phyloP scores from a whole-genome alignment of 2,329 filamentous ascomycete species.

The Fusarium papillatum region DNA sequence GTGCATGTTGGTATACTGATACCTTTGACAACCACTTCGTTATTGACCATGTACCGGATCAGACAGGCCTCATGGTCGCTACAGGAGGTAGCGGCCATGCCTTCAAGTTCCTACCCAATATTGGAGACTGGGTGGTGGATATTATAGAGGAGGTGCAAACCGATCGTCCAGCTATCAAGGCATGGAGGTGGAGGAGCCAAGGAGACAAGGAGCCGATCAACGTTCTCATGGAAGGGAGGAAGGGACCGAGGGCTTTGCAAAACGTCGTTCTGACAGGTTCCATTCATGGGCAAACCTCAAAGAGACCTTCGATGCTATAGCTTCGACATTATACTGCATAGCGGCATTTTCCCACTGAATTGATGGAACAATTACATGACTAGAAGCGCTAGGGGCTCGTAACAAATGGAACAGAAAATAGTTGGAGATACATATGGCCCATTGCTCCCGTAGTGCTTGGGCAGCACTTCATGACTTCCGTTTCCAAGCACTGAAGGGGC shows the following conservation, averaged over 20 bases:
- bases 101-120: slow-evolving; percentile 42
- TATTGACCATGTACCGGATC: slow-evolving; percentile 17
- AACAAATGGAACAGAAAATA: too few species aligned
- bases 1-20: slow-evolving; percentile 61
- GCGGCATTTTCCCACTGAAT: neutral
- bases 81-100: slow-evolving; percentile 26
- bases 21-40: slow-evolving; percentile 33
- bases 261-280: neutral
- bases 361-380: neutral
- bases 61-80: slow-evolving; percentile 18
- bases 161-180: neutral
- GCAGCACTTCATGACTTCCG: accelerated
- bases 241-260: neutral
- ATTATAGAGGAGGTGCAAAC: slow-evolving; percentile 9
- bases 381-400: neutral
- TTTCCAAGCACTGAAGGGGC: too few species aligned
- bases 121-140: slow-evolving; percentile 19
- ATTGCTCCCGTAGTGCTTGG: too few species aligned
- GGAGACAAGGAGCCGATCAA: neutral
- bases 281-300: neutral
- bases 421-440: too few species aligned
- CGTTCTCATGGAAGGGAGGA: neutral
- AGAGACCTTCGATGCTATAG: neutral
- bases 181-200: slow-evolving; percentile 1
- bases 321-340: too few species aligned